These are phyloP conservation scores for Exophiala spinifera DNA, from an alignment of 2,329 filamentous ascomycete genomes.

Conservation along the genomic window DNA sequence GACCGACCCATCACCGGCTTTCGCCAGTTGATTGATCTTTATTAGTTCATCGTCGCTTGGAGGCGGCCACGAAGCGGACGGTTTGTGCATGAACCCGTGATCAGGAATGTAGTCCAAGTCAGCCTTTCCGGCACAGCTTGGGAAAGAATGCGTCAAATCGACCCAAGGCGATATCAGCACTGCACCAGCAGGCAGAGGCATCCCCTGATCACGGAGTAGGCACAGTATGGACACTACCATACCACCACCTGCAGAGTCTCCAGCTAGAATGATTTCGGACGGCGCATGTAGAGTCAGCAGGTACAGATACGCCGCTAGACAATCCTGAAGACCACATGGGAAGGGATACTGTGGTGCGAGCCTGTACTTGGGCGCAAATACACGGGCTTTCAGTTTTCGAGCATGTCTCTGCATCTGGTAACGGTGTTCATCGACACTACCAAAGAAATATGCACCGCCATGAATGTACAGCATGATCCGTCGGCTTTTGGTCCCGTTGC, in stretches of 20 bases:
- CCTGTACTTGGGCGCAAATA: slow-evolving; percentile 83
- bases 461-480: slow-evolving; percentile 92
- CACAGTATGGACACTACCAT: slow-evolving; percentile 82
- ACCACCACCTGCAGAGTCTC: slow-evolving; percentile 89
- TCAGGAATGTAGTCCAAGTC: slow-evolving; percentile 83
- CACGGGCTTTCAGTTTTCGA: slow-evolving; percentile 83
- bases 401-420: slow-evolving; percentile 97
- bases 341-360: slow-evolving; percentile 93
- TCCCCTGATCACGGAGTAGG: slow-evolving; percentile 72
- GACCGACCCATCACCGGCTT: background rate
- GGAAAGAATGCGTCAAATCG: slow-evolving; percentile 92
- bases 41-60: slow-evolving; percentile 73
- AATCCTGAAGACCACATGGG: slow-evolving; percentile 87
- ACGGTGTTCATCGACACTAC: slow-evolving; percentile 92
- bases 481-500: slow-evolving; percentile 57
- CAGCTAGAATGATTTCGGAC: slow-evolving; percentile 78
- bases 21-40: slow-evolving; percentile 47
- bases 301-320: slow-evolving; percentile 80
- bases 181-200: slow-evolving; percentile 83
- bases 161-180: slow-evolving; percentile 94
- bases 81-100: slow-evolving; percentile 85
- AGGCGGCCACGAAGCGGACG: slow-evolving; percentile 87
- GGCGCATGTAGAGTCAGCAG: slow-evolving; percentile 74
- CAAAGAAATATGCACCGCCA: slow-evolving; percentile 93
- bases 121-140: slow-evolving; percentile 72